phyloP scores from a whole-genome alignment of 2,329 filamentous ascomycete species.

The Plenodomus tracheiphilus region DNA sequence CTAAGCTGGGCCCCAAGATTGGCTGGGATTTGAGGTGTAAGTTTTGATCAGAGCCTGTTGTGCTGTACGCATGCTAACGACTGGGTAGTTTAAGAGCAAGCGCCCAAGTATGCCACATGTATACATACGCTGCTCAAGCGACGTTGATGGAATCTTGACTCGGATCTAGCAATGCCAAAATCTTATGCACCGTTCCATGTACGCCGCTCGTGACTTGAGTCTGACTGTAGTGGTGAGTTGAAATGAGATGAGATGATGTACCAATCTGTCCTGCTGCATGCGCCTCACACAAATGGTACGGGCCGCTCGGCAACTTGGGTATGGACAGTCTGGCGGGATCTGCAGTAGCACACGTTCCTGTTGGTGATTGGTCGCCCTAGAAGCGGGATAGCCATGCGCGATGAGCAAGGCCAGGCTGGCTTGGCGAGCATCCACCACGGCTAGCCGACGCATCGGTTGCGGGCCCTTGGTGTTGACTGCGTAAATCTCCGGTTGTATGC shows the following conservation, averaged over 20 bases:
- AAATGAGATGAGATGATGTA: background rate
- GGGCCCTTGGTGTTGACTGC: background rate
- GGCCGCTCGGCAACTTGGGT: no score
- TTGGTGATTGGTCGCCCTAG: constrained; percentile 8
- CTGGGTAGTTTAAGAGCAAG: constrained; percentile 23
- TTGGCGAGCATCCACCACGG: constrained; percentile 3
- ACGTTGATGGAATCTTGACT: background rate
- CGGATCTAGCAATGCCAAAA: background rate
- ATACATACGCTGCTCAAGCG: no score
- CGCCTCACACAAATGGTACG: background rate
- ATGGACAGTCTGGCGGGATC: background rate
- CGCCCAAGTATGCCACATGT: background rate
- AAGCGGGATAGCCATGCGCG: constrained; percentile 4
- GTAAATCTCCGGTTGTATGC: background rate
- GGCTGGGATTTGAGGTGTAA: constrained; percentile 66
- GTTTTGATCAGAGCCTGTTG: constrained; percentile 6
- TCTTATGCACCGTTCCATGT: background rate
- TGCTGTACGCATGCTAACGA: constrained; percentile 18
- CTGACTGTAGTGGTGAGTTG: no score
- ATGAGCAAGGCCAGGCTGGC: constrained; percentile 2
- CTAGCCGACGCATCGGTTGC: background rate
- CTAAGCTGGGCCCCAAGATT: constrained; percentile 85
- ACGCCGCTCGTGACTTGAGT: background rate
- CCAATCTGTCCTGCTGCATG: background rate
- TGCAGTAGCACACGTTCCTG: constrained; percentile 8